phyloP scores from a whole-genome alignment of 1,284 basidiomycete genomes.

The Cryptococcus wingfieldii region DNA sequence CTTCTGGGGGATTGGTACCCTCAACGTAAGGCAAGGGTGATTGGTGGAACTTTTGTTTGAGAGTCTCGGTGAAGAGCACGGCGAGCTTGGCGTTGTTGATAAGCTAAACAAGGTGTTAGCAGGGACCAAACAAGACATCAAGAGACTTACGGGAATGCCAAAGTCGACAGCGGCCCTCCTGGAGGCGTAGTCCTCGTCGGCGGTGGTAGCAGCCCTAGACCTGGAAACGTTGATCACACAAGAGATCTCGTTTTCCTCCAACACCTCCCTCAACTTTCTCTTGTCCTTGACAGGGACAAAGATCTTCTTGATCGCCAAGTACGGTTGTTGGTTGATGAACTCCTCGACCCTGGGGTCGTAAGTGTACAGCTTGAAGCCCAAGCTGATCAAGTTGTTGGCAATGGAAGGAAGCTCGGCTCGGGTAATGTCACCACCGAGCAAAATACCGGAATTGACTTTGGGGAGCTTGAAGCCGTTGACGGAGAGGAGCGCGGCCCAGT shows the following conservation, averaged over 20 bases:
- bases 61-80: constrained; percentile 82
- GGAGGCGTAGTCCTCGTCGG: constrained; percentile 96
- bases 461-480: constrained; percentile 66
- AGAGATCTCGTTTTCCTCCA: constrained; percentile 90
- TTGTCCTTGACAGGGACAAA: constrained; percentile 98
- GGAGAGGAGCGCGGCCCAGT: constrained; percentile 81
- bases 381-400: constrained; percentile 90
- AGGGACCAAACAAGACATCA: constrained; percentile 8
- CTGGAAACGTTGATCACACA: constrained; percentile 92
- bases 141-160: constrained; percentile 55
- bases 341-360: constrained; percentile 80
- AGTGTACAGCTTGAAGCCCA: constrained; percentile 86
- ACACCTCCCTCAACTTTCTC: constrained; percentile 74
- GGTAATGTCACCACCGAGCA: constrained; percentile 75
- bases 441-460: constrained; percentile 54
- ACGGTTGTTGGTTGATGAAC: constrained; percentile 75
- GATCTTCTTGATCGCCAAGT: constrained; percentile 73
- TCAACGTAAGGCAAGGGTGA: constrained; percentile 79
- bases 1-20: constrained; percentile 87
- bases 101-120: constrained; percentile 54
- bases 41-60: constrained; percentile 80
- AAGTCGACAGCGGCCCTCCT: constrained; percentile 88
- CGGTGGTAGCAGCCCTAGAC: constrained; percentile 67
- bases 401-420: constrained; percentile 68
- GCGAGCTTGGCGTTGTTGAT: constrained; percentile 90